These are phyloP conservation scores for Fonsecaea erecta DNA, from an alignment of 2,329 filamentous ascomycete species.

Conservation along the genomic window DNA sequence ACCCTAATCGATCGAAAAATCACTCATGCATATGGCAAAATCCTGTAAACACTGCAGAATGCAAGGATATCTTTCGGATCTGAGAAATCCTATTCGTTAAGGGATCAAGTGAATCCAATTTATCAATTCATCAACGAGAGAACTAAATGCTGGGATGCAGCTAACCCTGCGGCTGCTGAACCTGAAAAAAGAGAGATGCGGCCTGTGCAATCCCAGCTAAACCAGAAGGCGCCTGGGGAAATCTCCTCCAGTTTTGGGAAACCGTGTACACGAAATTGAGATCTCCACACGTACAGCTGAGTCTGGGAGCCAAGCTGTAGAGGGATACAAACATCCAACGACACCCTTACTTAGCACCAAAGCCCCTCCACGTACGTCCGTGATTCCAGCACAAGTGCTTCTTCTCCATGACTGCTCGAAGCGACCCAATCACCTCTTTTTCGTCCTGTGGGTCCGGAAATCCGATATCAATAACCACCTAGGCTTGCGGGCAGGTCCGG, in stretches of 20 bases:
- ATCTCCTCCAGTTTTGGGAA: background rate
- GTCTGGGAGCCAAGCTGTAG: background rate
- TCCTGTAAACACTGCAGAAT: background rate
- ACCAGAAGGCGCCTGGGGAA: background rate
- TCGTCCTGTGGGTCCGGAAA: background rate
- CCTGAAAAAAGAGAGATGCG: background rate
- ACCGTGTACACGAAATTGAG: background rate
- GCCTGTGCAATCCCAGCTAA: background rate
- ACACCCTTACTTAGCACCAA: background rate
- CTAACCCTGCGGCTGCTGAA: background rate
- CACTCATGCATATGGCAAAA: background rate
- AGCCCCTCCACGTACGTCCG: background rate
- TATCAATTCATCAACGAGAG: background rate
- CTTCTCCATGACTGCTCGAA: background rate
- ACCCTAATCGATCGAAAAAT: background rate
- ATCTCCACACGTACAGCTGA: background rate
- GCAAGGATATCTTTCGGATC: background rate
- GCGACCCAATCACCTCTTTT: background rate
- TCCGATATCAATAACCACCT: background rate
- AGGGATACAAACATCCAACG: background rate
- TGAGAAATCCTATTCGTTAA: background rate
- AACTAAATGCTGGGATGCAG: background rate
- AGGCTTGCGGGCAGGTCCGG: background rate
- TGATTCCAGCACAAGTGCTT: background rate
- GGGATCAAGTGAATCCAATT: background rate